Conservation (phyloP, 768 basidiomycete species). For the Pleurotus pulmonarius region DNA sequence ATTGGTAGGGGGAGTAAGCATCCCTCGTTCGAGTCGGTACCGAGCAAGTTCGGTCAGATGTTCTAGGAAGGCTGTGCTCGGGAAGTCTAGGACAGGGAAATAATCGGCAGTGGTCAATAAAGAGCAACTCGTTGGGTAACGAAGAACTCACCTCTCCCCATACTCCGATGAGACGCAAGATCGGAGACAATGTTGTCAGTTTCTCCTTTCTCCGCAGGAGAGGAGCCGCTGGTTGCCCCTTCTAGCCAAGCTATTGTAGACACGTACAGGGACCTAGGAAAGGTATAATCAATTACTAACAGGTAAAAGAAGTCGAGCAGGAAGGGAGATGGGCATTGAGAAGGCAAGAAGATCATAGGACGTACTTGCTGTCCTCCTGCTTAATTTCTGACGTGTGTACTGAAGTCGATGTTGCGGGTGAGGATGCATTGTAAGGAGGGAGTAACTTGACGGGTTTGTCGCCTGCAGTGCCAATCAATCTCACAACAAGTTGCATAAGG, state of each 20-base stretch:
- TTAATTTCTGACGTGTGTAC: constrained; percentile 16
- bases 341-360: neutral
- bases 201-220: constrained; percentile 13
- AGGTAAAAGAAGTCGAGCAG: constrained; percentile 40
- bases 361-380: constrained; percentile 34
- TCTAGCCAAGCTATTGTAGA: no score
- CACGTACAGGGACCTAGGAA: neutral
- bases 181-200: constrained; percentile 32
- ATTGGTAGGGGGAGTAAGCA: no score
- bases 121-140: no score
- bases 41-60: constrained; percentile 42
- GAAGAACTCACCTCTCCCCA: constrained; percentile 36
- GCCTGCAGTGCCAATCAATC: constrained; percentile 27
- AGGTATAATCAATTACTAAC: constrained; percentile 25
- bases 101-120: neutral
- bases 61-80: constrained; percentile 44
- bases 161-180: constrained; percentile 40
- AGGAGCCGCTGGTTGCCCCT: no score
- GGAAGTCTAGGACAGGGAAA: constrained; percentile 31
- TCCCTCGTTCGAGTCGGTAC: constrained; percentile 19
- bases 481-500: constrained; percentile 22
- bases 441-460: constrained; percentile 21
- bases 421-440: constrained; percentile 26
- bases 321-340: neutral
- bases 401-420: neutral